Conservation (phyloP, 179 eudicot species). For the Amaranthus tricolor region DNA sequence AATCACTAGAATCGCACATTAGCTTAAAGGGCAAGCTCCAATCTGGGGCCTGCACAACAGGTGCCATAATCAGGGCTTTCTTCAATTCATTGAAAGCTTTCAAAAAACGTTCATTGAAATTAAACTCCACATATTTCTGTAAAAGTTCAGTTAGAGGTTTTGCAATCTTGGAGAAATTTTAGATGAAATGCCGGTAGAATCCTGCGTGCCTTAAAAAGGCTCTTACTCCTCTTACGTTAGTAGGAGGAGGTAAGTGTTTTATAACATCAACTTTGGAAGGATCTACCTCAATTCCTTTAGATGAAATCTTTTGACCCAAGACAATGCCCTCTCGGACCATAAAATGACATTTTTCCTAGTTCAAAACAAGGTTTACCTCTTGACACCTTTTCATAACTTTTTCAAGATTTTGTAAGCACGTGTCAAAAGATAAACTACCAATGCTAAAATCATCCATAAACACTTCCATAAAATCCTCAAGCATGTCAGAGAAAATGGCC, state of each 20-base stretch:
- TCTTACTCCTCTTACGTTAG: neutral
- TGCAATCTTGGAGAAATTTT: neutral
- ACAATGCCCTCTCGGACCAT: neutral
- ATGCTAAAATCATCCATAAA: neutral
- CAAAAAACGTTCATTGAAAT: neutral
- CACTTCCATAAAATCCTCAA: neutral
- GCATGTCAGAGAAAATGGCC: neutral
- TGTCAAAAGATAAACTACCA: neutral
- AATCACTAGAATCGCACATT: conserved; percentile 1
- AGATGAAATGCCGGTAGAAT: neutral
- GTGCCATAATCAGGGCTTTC: neutral
- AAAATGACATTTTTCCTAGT: neutral
- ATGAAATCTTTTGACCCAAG: neutral
- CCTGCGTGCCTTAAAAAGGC: neutral
- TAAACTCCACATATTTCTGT: neutral
- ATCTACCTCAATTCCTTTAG: neutral
- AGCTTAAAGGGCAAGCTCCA: neutral
- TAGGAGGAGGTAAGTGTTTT: neutral
- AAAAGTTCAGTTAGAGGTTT: neutral
- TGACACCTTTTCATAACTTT: neutral
- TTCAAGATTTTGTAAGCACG: neutral
- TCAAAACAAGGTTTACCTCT: neutral
- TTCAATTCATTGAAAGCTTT: neutral
- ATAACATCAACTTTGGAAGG: neutral
- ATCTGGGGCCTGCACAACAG: neutral